Conservation (phyloP, 2,329 filamentous ascomycete genomes). For the Xylaria sp. region DNA sequence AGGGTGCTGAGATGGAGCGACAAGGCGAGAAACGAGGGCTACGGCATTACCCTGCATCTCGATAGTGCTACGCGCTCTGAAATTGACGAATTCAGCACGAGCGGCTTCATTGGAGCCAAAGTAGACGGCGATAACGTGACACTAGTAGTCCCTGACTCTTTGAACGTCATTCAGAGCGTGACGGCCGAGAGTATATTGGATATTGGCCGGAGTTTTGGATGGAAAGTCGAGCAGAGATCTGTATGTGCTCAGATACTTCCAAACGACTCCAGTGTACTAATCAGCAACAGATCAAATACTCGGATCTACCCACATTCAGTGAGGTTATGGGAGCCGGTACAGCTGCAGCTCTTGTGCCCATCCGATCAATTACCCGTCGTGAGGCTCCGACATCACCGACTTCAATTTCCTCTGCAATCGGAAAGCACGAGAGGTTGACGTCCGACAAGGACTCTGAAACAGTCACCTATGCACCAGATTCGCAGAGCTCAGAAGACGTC, state of each 20-base stretch:
- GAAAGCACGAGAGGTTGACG: slow-evolving; percentile 53
- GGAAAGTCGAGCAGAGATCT: slow-evolving; percentile 80
- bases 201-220: slow-evolving; percentile 82
- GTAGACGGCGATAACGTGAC: slow-evolving; percentile 70
- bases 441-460: slow-evolving; percentile 57
- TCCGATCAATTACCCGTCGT: slow-evolving; percentile 85
- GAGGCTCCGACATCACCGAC: slow-evolving; percentile 52
- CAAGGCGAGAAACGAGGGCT: slow-evolving; percentile 79
- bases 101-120: slow-evolving; percentile 86
- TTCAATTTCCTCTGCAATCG: slow-evolving; percentile 51
- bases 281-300: slow-evolving; percentile 66
- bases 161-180: slow-evolving; percentile 81
- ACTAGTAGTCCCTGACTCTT: slow-evolving; percentile 86
- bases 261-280: slow-evolving; percentile 28
- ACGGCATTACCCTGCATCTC: slow-evolving; percentile 92
- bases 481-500: slow-evolving; percentile 69
- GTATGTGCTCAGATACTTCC: slow-evolving; percentile 55
- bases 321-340: slow-evolving; percentile 95
- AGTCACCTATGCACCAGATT: slow-evolving; percentile 61
- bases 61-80: slow-evolving; percentile 86
- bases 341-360: slow-evolving; percentile 89
- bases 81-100: slow-evolving; percentile 96
- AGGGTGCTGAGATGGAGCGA: slow-evolving; percentile 85
- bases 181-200: slow-evolving; percentile 76
- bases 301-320: slow-evolving; percentile 62